Base-by-base conservation (phyloP, 176 grass and related monocot genomes). In the Elaeis guineensis region DNA sequence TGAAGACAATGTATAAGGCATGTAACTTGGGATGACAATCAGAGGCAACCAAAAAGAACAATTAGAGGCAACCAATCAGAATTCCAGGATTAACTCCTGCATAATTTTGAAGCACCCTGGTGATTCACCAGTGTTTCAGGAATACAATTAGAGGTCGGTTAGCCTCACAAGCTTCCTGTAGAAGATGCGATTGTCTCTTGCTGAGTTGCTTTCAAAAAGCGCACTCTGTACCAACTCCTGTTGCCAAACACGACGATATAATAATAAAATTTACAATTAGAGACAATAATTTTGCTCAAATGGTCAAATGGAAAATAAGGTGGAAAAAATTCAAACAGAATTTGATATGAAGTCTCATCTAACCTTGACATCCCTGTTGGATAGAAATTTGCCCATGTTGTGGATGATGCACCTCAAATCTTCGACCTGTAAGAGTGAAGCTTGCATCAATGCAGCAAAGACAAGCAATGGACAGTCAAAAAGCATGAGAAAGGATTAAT, bases 341-440 rank as follows among this genome's bases (percentile, higher is more conserved):
- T 2, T 12, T 12, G 11, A 14, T 44, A 44, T 44, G 35, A 44
- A 44, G 7, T 44, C 6, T 44, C 9, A 51, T 52, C 81, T 81
- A 49, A 98, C 94, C 94, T 98, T 98, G 25, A 98, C 88, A 66
- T 98, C 88, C 54, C 79, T 83, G 52, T 85, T 80, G 44, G 85
- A 98, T 29, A 98, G 67, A 62, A 93, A 98, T 57, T 86, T 98
- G 11, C 94, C 88, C 61, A 98, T 58, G 67, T 98, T 98, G 77
- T 98, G 88, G 79, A 98, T 78, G 73, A 98, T 93, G 61, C 85
- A 93, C 67, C 82, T 86, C 71, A 98, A 78, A 92, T 98, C 94
- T 56, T 98, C 88, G 52, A 93, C 94, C 94, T 98, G 82, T 58
- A 50, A 14, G 61, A 52, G 23, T 62, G 11, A 75, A 69, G 79